phyloP scores from a whole-genome alignment of 1,139 yeast genomes.

The Yamadazyma epiphylla region DNA sequence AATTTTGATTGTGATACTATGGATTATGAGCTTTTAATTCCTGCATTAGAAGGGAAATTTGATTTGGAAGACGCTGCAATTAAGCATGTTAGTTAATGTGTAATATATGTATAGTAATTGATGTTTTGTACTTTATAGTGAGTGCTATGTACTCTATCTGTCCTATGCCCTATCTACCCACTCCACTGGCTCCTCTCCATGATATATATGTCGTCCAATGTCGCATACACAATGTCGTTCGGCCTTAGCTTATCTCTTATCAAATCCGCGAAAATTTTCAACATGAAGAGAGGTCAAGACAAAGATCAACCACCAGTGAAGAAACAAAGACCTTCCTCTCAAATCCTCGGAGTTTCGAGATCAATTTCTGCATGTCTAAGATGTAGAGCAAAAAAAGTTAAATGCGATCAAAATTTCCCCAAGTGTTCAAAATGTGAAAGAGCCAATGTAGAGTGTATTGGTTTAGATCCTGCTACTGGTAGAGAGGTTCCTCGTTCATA shows the following conservation, averaged over 20 bases:
- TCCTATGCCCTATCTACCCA: too few species aligned
- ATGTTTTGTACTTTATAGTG: too few species aligned
- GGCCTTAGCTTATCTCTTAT: too few species aligned
- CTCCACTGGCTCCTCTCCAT: too few species aligned
- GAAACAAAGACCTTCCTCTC: conserved; percentile 3
- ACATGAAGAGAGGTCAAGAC: background rate
- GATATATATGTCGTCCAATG: too few species aligned
- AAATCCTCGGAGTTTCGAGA: conserved; percentile 36
- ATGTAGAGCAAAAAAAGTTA: conserved; percentile 73
- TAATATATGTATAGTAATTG: too few species aligned
- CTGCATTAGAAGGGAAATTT: conserved; percentile 45
- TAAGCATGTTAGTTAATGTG: conserved; percentile 27
- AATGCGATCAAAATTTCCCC: conserved; percentile 83
- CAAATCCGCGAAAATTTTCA: background rate
- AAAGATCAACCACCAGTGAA: too few species aligned
- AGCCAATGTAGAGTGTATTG: conserved; percentile 71
- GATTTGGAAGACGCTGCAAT: conserved; percentile 29
- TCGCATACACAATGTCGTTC: too few species aligned
- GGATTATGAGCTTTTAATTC: conserved; percentile 68
- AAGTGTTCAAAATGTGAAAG: conserved; percentile 68
- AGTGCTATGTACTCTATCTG: too few species aligned
- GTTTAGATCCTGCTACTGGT: conserved; percentile 85
- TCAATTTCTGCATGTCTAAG: conserved; percentile 80
- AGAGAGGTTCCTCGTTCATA: conserved; percentile 82
- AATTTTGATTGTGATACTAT: conserved; percentile 52